A percentile compares a stretch with the other conserved stretches of the same genome.
Conservation (phyloP, 805 yeast genomes). For the Millerago galiae region DNA sequence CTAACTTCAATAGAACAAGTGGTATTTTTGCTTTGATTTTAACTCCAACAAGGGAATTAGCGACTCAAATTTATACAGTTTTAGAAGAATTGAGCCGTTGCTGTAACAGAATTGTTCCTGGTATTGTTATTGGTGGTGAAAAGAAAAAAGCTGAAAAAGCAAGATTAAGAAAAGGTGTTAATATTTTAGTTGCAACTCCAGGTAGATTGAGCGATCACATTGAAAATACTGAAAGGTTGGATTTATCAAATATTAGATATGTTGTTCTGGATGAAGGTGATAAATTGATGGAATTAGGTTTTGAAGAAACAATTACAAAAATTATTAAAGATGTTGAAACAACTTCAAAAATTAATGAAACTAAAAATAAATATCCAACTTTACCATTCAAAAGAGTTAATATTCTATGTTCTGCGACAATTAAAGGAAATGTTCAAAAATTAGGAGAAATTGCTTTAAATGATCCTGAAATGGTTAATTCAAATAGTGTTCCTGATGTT, state of each 20-base stretch:
- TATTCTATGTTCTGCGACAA: constrained; percentile 90
- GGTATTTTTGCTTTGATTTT: constrained; percentile 87
- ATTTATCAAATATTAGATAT: constrained; percentile 70
- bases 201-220: constrained; percentile 94
- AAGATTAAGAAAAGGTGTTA: constrained; percentile 89
- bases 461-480: constrained; percentile 60
- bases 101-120: constrained; percentile 88
- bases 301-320: constrained; percentile 83
- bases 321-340: constrained; percentile 57
- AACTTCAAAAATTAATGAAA: constrained; percentile 29
- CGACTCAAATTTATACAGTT: constrained; percentile 81
- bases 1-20: constrained; percentile 46
- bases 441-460: constrained; percentile 73
- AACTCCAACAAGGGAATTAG: constrained; percentile 94
- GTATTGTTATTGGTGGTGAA: constrained; percentile 96
- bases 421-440: constrained; percentile 71
- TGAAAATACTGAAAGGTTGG: constrained; percentile 76
- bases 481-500: constrained; percentile 27
- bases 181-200: constrained; percentile 94
- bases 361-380: constrained; percentile 37
- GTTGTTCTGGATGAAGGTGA: constrained; percentile 97
- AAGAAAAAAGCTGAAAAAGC: constrained; percentile 97
- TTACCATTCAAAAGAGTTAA: constrained; percentile 71
- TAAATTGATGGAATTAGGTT: constrained; percentile 89
- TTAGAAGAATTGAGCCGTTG: constrained; percentile 65